Conservation (phyloP, 768 basidiomycete genomes). For the Hericium alpestre region DNA sequence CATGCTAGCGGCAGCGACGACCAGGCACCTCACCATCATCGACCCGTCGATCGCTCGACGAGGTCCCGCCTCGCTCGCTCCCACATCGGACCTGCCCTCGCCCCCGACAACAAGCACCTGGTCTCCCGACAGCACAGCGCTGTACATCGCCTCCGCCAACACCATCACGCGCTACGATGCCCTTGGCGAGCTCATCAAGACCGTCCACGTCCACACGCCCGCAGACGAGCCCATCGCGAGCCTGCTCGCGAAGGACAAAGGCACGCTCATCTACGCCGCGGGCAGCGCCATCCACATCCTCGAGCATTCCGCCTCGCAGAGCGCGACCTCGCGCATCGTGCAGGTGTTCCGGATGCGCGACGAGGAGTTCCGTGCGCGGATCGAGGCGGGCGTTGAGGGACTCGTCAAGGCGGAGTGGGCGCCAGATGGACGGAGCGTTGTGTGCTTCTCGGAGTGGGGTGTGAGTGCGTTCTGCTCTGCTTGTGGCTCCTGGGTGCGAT, state of each 20-base stretch:
- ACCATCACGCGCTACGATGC: conserved; percentile 46
- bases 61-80: conserved; percentile 28
- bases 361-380: conserved; percentile 66
- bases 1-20: conserved; percentile 52
- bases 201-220: conserved; percentile 28
- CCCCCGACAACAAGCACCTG: conserved; percentile 38
- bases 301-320: conserved; percentile 29
- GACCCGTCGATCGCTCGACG: conserved; percentile 39
- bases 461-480: conserved; percentile 38
- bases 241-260: conserved; percentile 25
- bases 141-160: conserved; percentile 42
- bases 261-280: conserved; percentile 37
- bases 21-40: conserved; percentile 35
- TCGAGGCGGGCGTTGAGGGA: conserved; percentile 77
- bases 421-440: conserved; percentile 67
- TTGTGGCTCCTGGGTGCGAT: background rate
- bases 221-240: conserved; percentile 21
- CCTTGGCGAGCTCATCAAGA: conserved; percentile 31
- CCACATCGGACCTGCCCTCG: conserved; percentile 14
- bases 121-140: conserved; percentile 43
- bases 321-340: conserved; percentile 37
- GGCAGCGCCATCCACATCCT: conserved; percentile 39
- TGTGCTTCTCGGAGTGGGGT: conserved; percentile 91
- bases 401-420: conserved; percentile 86
- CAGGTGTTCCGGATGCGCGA: conserved; percentile 73